Conservation (phyloP, 1,139 yeast genomes). For the Wickerhamomyces sp. region DNA sequence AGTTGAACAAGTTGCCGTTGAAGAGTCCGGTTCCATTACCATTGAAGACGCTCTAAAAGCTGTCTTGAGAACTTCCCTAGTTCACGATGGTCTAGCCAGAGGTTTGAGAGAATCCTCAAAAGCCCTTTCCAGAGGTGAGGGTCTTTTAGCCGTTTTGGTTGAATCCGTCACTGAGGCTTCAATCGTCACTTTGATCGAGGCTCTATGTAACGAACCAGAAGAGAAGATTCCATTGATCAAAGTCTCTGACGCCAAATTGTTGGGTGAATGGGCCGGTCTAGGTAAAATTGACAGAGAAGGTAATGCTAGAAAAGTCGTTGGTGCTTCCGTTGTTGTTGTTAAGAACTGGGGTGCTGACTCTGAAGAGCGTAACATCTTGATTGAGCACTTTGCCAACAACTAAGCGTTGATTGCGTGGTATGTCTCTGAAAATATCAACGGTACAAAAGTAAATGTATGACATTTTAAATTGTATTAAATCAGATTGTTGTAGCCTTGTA, state of each 20-base stretch:
- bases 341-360: slow-evolving; percentile 99
- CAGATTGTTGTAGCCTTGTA: not conserved
- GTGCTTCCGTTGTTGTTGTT: slow-evolving; percentile 99
- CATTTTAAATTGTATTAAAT: not conserved
- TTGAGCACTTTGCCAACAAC: slow-evolving; percentile 95
- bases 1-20: slow-evolving; percentile 80
- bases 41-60: slow-evolving; percentile 98
- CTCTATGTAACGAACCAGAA: slow-evolving; percentile 97
- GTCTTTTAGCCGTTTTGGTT: slow-evolving; percentile 95
- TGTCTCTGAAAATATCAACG: not conserved
- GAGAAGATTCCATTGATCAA: slow-evolving; percentile 96
- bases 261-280: slow-evolving; percentile 99
- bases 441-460: not conserved
- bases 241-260: slow-evolving; percentile 99
- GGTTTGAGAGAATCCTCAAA: slow-evolving; percentile 99
- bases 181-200: slow-evolving; percentile 97
- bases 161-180: slow-evolving; percentile 98
- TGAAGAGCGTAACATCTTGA: slow-evolving; percentile 94
- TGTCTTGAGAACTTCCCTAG: slow-evolving; percentile 96
- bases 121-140: slow-evolving; percentile 97
- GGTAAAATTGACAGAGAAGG: slow-evolving; percentile 99
- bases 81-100: slow-evolving; percentile 99
- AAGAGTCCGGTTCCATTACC: slow-evolving; percentile 83
- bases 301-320: slow-evolving; percentile 99
- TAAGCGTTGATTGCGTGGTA: slow-evolving; percentile 7